These are phyloP conservation scores for Tanozyma kutaoensis DNA, from an alignment of 805 yeast species.

Conservation along the genomic window DNA sequence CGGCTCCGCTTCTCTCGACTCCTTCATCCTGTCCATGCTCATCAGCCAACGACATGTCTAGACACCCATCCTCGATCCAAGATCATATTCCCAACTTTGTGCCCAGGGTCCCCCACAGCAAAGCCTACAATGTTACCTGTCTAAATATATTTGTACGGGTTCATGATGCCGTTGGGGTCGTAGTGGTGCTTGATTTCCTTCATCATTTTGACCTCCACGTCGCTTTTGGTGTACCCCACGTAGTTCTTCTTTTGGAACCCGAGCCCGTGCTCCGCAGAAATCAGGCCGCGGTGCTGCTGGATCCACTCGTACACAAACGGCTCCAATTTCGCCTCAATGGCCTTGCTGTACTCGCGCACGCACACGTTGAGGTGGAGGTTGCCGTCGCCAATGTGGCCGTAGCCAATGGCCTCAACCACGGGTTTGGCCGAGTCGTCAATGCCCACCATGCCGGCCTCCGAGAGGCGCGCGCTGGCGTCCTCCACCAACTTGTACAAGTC, in stretches of 20 bases:
- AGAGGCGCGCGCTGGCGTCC: constrained; percentile 53
- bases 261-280: constrained; percentile 94
- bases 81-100: no score
- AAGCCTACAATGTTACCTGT: no score
- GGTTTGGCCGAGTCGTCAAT: constrained; percentile 52
- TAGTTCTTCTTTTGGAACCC: constrained; percentile 95
- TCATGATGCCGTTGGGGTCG: constrained; percentile 86
- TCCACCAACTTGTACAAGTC: constrained; percentile 75
- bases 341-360: constrained; percentile 69
- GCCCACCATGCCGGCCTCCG: constrained; percentile 44
- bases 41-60: no score
- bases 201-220: constrained; percentile 59
- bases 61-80: no score
- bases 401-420: constrained; percentile 83
- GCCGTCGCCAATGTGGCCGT: constrained; percentile 98
- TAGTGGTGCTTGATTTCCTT: constrained; percentile 64
- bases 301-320: constrained; percentile 96
- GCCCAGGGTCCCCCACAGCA: no score
- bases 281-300: constrained; percentile 59
- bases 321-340: constrained; percentile 70
- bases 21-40: no score
- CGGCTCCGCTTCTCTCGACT: no score
- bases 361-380: constrained; percentile 90
- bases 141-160: constrained; percentile 84
- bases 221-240: constrained; percentile 72